Percentiles rank a stretch among this genome's conserved stretches.
These are phyloP conservation scores for Wickerhamiella siamensis DNA, from an alignment of 805 yeast species.

Conservation along the genomic window DNA sequence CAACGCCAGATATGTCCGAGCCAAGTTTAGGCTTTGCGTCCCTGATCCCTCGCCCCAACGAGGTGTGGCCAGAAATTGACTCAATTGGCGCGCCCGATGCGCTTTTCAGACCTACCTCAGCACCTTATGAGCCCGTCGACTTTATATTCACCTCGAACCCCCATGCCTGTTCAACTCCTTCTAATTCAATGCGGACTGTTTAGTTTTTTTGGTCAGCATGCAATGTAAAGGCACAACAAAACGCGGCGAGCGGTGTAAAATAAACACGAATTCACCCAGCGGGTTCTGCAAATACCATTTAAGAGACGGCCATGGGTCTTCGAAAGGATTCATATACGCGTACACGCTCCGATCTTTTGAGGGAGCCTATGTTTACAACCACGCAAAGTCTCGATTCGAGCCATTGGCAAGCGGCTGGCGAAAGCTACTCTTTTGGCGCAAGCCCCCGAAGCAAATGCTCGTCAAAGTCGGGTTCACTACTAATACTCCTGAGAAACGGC, in stretches of 20 bases:
- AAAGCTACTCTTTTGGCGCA: not conserved
- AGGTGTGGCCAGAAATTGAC: too few relatives aligned
- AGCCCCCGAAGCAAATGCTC: constrained; percentile 10
- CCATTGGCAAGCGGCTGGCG: constrained; percentile 2
- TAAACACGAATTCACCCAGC: constrained; percentile 1
- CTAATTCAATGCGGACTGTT: too few relatives aligned
- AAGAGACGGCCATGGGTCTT: not conserved
- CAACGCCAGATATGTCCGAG: too few relatives aligned
- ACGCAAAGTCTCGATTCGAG: constrained; percentile 8
- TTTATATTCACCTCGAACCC: too few relatives aligned
- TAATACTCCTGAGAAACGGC: constrained; percentile 16
- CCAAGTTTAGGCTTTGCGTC: too few relatives aligned
- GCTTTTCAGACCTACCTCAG: too few relatives aligned
- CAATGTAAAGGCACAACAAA: constrained; percentile 18
- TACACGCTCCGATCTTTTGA: constrained; percentile 16
- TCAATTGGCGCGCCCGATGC: too few relatives aligned
- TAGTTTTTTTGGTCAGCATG: too few relatives aligned
- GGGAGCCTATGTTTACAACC: constrained; percentile 18
- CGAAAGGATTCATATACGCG: constrained; percentile 20
- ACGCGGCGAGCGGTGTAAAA: constrained; percentile 14
- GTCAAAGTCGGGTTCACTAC: constrained; percentile 23
- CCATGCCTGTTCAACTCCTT: too few relatives aligned
- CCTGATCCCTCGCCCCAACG: too few relatives aligned
- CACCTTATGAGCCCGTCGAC: too few relatives aligned
- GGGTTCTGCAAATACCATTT: constrained; percentile 15